Conservation (phyloP, 2,329 filamentous ascomycete genomes). For the Aureobasidium sp. region DNA sequence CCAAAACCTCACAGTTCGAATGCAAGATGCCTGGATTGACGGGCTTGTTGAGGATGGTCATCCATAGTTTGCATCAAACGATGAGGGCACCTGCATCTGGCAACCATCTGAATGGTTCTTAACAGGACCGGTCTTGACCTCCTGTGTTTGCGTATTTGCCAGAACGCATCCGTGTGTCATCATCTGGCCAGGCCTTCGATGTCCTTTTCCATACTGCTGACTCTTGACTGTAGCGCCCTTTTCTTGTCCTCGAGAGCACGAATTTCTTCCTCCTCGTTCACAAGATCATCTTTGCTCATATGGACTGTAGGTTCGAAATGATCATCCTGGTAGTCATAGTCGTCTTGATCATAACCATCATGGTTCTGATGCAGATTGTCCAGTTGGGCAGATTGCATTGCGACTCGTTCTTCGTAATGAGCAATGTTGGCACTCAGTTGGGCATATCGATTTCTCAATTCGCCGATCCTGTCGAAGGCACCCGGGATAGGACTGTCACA, state of each 20-base stretch:
- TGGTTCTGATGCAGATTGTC: conserved; percentile 56
- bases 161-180: conserved; percentile 27
- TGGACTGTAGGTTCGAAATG: conserved; percentile 42
- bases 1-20: no score
- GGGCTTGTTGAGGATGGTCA: background rate
- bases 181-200: conserved; percentile 55
- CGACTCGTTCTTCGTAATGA: conserved; percentile 74
- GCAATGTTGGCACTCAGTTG: conserved; percentile 66
- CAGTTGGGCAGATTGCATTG: conserved; percentile 67
- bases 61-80: no score
- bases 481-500: conserved; percentile 60
- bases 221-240: conserved; percentile 53
- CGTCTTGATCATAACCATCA: conserved; percentile 38
- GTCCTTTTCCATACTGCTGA: conserved; percentile 62
- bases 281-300: conserved; percentile 62
- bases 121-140: no score
- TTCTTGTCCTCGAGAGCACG: conserved; percentile 58
- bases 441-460: conserved; percentile 63
- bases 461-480: conserved; percentile 66
- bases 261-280: conserved; percentile 63
- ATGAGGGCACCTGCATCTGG: no score
- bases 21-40: background rate
- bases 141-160: background rate
- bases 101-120: no score
- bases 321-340: conserved; percentile 49